phyloP scores from a whole-genome alignment of 257 asterid species.

The Striga asiatica region DNA sequence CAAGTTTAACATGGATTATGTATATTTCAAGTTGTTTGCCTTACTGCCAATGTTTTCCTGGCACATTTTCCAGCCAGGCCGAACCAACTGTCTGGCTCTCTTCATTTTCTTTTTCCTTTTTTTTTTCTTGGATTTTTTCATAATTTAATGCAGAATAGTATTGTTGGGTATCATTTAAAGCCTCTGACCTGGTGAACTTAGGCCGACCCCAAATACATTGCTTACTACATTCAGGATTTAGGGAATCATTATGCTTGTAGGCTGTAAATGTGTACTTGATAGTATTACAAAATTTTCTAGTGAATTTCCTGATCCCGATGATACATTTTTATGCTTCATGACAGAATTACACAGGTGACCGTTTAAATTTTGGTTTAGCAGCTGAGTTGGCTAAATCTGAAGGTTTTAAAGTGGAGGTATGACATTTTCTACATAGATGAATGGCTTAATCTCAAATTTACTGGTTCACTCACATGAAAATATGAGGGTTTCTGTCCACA shows the following conservation, averaged over 20 bases:
- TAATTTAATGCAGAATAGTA: too few relatives aligned
- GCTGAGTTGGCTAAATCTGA: conserved; percentile 97
- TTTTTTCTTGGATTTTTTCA: too few relatives aligned
- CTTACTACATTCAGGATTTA: background rate
- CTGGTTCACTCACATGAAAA: conserved; percentile 5
- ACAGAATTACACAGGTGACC: conserved; percentile 94
- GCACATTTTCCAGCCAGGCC: too few relatives aligned
- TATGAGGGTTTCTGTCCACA: conserved; percentile 22
- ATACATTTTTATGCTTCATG: conserved; percentile 11
- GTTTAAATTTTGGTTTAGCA: conserved; percentile 94
- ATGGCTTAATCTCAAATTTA: background rate
- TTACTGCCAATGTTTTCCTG: too few relatives aligned
- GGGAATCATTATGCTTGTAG: background rate
- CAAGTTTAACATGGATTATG: too few relatives aligned
- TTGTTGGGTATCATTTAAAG: too few relatives aligned
- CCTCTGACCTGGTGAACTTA: too few relatives aligned
- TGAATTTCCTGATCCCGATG: conserved; percentile 6
- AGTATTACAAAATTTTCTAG: background rate
- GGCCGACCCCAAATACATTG: too few relatives aligned
- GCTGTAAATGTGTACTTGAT: background rate
- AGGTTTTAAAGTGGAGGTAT: conserved; percentile 93
- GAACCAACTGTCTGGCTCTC: too few relatives aligned
- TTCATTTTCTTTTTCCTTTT: too few relatives aligned
- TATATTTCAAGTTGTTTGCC: background rate
- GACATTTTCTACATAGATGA: conserved; percentile 2